Percentiles rank a stretch among this genome's conserved stretches.
phyloP scores from a whole-genome alignment of 495 filamentous ascomycete genomes.

The Bryoglossum gracile region DNA sequence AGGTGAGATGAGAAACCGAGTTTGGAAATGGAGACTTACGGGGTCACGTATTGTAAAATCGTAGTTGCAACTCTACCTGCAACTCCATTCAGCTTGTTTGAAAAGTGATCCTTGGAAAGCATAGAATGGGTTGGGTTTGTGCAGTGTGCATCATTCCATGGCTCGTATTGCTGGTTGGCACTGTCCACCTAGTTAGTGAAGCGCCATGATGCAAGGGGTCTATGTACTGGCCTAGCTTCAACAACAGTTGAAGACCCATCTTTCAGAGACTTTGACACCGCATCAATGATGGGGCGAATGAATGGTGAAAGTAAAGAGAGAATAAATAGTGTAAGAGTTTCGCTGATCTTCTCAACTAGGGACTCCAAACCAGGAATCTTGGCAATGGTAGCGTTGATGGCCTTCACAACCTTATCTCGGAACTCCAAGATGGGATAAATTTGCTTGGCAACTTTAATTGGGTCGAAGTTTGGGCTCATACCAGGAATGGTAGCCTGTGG shows the following conservation, averaged over 20 bases:
- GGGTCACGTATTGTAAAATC: conserved; percentile 76
- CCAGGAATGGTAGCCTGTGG: conserved; percentile 52
- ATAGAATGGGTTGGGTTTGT: conserved; percentile 94
- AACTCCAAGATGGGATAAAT: conserved; percentile 95
- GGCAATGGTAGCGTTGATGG: conserved; percentile 74
- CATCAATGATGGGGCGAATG: conserved; percentile 83
- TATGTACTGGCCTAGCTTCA: conserved; percentile 48
- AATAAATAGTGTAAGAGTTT: conserved; percentile 84
- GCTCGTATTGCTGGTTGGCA: conserved; percentile 79
- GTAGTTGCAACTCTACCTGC: conserved; percentile 74
- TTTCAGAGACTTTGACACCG: conserved; percentile 74
- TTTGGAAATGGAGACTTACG: conserved; percentile 33
- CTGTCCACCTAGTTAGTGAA: conserved; percentile 22
- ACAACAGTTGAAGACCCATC: conserved; percentile 75
- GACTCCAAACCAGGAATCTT: conserved; percentile 86
- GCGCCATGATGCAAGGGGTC: no score
- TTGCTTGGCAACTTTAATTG: conserved; percentile 67
- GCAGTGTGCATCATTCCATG: conserved; percentile 80
- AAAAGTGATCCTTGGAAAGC: conserved; percentile 92
- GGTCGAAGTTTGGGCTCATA: conserved; percentile 71
- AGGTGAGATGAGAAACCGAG: neutral
- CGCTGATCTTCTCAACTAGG: conserved; percentile 82
- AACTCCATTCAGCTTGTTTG: conserved; percentile 82
- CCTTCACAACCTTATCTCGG: conserved; percentile 83
- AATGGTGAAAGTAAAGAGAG: conserved; percentile 85